phyloP scores from a whole-genome alignment of 495 filamentous ascomycete species.

The Podospora didyma region DNA sequence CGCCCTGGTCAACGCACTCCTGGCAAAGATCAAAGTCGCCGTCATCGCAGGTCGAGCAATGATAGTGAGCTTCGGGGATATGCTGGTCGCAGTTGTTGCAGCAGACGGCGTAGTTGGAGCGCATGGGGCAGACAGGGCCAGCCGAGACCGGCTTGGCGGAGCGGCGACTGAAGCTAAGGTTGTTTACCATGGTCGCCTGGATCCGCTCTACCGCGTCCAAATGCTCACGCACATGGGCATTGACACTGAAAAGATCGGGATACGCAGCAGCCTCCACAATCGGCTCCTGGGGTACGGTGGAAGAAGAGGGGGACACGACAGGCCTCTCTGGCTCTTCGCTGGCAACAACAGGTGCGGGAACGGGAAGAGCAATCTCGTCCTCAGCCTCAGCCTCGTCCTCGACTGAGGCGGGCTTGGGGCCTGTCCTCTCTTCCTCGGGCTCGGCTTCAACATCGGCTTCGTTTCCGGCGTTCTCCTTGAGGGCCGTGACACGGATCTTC shows the following conservation, averaged over 20 bases:
- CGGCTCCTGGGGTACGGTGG: background rate
- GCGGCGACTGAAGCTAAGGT: background rate
- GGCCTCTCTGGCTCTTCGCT: conserved; percentile 2
- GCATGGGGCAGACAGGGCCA: background rate
- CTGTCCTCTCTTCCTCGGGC: conserved; percentile 14
- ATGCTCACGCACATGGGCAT: background rate
- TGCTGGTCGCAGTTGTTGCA: conserved; percentile 84
- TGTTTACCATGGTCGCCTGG: background rate
- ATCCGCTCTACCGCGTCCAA: background rate
- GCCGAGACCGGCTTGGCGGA: background rate
- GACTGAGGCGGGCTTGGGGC: conserved; percentile 24
- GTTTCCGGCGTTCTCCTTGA: conserved; percentile 29
- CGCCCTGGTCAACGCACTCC: conserved; percentile 68
- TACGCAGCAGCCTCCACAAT: background rate
- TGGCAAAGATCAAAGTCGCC: conserved; percentile 95
- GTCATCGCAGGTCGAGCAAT: conserved; percentile 87
- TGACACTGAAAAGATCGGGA: background rate
- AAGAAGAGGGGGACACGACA: background rate
- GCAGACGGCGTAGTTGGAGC: conserved; percentile 60
- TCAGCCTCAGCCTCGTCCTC: conserved; percentile 22
- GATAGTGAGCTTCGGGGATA: conserved; percentile 81
- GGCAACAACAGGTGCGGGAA: conserved; percentile 2
- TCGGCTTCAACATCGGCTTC: conserved; percentile 28
- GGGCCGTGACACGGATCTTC: conserved; percentile 68
- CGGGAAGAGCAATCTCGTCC: conserved; percentile 9